Evolutionary conservation across 495 filamentous ascomycete genomes (phyloP), one percentile per base, ranked within the genome.

Genomic region (Aspergillus campestris): DNA sequence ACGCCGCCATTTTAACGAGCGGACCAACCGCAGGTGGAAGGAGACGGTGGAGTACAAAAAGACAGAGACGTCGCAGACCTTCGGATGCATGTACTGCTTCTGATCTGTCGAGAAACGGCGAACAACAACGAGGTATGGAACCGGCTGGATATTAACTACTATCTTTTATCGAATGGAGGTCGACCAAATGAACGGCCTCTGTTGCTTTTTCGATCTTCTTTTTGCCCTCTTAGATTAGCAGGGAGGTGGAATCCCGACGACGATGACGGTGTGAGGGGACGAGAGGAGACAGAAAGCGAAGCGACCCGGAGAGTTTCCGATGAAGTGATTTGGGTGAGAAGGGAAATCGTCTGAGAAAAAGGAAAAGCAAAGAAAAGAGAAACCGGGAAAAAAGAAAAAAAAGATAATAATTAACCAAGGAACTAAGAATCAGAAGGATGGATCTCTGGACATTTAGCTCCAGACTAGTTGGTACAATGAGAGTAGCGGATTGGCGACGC

Each of bases 1-100:
- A 52, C 50, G 50, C 47, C 59, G 63, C 64, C 68, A 73, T 71
- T 66, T 67, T 48, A 66, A 53, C 13, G 60, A 65, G 61, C 70
- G 67, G 50, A 65, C 49, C 38, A 62, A 55, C 58, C 64, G 61
- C 58, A 57, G 55, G 52, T 62, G 61, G 41, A 60, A 62, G 42
- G 61, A 59, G 42, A 57, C 48, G 56, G 54, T 47, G 42, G 62
- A 65, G 53, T 57, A 45, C 44, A 57, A 52, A 46, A 52, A 49
- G 42, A 43, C 53, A 45, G 50, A 47, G 44, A 51, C 50, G 38
- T 31, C 58, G 40, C 42, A 42, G 42, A 49, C 55, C 53, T 59
- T 58, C 48, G 53, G 37, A 66, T 67, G 60, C 69, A 73, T 73
- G 58, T 63, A 61, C 52, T 53, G 40, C 49, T 51, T 36, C 38